Evolutionary conservation across 352 stramenopile genomes (phyloP).

Genomic region (Paralagenidium karlingii): DNA sequence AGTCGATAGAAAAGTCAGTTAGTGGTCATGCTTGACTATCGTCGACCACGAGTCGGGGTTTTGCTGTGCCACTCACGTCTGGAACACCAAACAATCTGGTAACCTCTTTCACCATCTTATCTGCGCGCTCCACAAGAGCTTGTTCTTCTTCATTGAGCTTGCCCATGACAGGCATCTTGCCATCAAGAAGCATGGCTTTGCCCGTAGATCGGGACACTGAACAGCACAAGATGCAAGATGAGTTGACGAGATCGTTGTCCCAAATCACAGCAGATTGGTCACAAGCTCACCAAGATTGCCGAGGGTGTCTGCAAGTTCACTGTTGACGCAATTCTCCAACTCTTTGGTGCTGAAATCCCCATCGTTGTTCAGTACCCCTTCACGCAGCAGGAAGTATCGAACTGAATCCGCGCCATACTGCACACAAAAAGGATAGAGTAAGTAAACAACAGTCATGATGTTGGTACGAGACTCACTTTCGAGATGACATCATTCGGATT

Average conservation of each 20-base stretch:
- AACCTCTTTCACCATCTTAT: slow-evolving; percentile 28
- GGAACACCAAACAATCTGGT: slow-evolving; percentile 44
- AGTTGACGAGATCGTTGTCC: too few species aligned
- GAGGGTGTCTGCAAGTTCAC: slow-evolving; percentile 85
- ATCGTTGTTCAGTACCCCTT: slow-evolving; percentile 92
- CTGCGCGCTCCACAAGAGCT: slow-evolving; percentile 36
- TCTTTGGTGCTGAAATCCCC: slow-evolving; percentile 77
- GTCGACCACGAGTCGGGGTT: too few species aligned
- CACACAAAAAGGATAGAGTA: neutral
- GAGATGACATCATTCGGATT: slow-evolving; percentile 88
- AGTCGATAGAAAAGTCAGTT: slow-evolving; percentile 4
- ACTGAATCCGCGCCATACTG: slow-evolving; percentile 90
- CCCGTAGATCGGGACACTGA: slow-evolving; percentile 50
- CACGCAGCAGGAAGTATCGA: slow-evolving; percentile 85
- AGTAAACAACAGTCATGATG: neutral
- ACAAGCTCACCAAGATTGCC: slow-evolving; percentile 74
- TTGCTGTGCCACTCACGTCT: slow-evolving; percentile 26
- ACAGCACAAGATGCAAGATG: neutral
- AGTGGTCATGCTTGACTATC: too few species aligned
- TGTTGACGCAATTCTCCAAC: slow-evolving; percentile 94
- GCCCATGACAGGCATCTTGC: slow-evolving; percentile 27
- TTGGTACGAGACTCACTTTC: slow-evolving; percentile 10
- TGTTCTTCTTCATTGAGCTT: slow-evolving; percentile 31
- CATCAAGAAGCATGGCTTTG: slow-evolving; percentile 44
- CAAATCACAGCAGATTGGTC: slow-evolving; percentile 2